A percentile compares a stretch with the other conserved stretches of the same genome.
phyloP scores from a whole-genome alignment of 2,329 filamentous ascomycete genomes.

The Anisogramma anomala region DNA sequence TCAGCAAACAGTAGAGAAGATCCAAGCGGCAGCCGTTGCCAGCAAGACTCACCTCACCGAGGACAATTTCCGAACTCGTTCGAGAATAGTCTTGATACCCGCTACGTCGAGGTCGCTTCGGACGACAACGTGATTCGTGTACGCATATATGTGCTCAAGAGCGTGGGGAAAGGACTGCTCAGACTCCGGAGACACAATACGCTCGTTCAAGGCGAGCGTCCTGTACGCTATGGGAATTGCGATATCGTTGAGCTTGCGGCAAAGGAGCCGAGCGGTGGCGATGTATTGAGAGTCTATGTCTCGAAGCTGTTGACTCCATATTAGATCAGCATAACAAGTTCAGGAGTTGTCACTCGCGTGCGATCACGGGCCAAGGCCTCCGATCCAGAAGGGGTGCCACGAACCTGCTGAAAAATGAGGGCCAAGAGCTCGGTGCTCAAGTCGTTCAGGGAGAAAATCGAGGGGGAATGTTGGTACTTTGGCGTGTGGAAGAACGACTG shows the following conservation, averaged over 20 bases:
- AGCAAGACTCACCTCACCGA: constrained; percentile 27
- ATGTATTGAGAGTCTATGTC: constrained; percentile 26
- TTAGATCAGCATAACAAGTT: background rate
- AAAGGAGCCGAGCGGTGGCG: constrained; percentile 26
- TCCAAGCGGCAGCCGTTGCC: background rate
- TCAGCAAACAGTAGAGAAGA: background rate
- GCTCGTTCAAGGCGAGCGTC: constrained; percentile 26
- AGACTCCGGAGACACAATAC: constrained; percentile 26
- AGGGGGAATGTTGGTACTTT: constrained; percentile 5
- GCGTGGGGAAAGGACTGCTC: constrained; percentile 23
- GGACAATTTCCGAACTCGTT: constrained; percentile 25
- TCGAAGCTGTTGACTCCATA: constrained; percentile 24
- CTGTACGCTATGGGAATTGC: constrained; percentile 33
- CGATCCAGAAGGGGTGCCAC: background rate
- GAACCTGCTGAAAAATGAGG: constrained; percentile 32
- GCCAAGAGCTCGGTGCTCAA: constrained; percentile 33
- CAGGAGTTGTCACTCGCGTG: no score
- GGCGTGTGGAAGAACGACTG: constrained; percentile 14
- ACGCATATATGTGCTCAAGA: constrained; percentile 25
- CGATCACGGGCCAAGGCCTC: no score
- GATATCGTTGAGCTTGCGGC: constrained; percentile 29
- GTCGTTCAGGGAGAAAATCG: constrained; percentile 22
- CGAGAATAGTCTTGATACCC: constrained; percentile 26
- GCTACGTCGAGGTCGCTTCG: constrained; percentile 29
- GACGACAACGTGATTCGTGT: constrained; percentile 31